Percentiles rank a stretch among this genome's conserved stretches.
Conservation (phyloP, 2,329 filamentous ascomycete genomes). For the Arthrobotrys entomopaga region DNA sequence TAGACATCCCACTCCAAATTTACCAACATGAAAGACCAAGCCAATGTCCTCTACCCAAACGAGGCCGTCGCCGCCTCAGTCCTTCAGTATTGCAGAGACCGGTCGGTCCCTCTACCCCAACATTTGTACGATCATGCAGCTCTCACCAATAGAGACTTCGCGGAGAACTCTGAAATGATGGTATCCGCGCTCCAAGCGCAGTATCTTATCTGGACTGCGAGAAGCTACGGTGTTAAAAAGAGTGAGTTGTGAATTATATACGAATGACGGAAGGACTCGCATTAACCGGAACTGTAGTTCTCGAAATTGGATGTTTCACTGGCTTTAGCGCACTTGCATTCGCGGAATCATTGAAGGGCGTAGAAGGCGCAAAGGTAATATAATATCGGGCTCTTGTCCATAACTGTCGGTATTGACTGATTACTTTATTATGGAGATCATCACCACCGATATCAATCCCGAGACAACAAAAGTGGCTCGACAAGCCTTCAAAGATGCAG, state of each 20-base stretch:
- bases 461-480: constrained; percentile 30
- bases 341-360: constrained; percentile 59
- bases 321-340: constrained; percentile 61
- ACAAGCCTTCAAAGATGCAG: constrained; percentile 52
- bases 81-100: constrained; percentile 56
- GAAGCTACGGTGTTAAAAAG: constrained; percentile 49
- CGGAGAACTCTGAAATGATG: constrained; percentile 56
- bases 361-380: constrained; percentile 56
- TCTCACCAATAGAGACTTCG: constrained; percentile 51
- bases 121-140: constrained; percentile 54
- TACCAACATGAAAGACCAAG: constrained; percentile 42
- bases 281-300: constrained; percentile 56
- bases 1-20: neutral
- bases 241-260: constrained; percentile 13
- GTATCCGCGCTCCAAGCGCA: constrained; percentile 57
- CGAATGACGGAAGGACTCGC: neutral
- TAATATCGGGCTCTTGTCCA: neutral
- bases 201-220: constrained; percentile 57
- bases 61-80: constrained; percentile 54
- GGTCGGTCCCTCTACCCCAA: constrained; percentile 55
- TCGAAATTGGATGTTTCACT: constrained; percentile 61
- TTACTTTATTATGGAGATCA: constrained; percentile 33
- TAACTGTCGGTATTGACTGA: neutral
- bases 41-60: constrained; percentile 56
- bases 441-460: constrained; percentile 54